Conservation (phyloP, 2,329 filamentous ascomycete species). For the Corniculantispora saksenae region DNA sequence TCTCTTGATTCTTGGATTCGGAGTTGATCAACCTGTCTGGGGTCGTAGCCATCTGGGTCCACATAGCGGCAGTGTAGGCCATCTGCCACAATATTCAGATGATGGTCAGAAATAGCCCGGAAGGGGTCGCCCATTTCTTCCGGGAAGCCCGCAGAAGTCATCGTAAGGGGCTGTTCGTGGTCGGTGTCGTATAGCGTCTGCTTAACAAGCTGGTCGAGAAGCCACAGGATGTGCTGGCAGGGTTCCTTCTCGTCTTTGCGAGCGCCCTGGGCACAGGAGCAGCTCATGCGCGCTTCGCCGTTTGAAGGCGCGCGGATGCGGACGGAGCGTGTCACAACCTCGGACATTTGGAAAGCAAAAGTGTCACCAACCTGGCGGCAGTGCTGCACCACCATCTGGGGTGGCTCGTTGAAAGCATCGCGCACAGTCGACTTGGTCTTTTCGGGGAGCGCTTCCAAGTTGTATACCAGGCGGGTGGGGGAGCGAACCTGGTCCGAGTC, state of each 20-base stretch:
- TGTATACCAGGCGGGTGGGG: conserved; percentile 43
- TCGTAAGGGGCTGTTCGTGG: conserved; percentile 39
- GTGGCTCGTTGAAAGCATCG: conserved; percentile 49
- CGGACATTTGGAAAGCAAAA: conserved; percentile 58
- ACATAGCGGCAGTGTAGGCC: conserved; percentile 51
- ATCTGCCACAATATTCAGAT: conserved; percentile 53
- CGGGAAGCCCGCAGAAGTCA: conserved; percentile 46
- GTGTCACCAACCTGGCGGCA: conserved; percentile 50
- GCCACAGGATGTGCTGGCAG: conserved; percentile 56
- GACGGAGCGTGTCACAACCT: conserved; percentile 53
- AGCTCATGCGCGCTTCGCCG: conserved; percentile 43
- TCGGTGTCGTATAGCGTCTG: conserved; percentile 45
- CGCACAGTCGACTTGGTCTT: conserved; percentile 41
- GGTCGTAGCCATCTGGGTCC: conserved; percentile 29
- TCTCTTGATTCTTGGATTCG: conserved; percentile 53
- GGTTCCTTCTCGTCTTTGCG: conserved; percentile 32
- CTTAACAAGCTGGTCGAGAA: conserved; percentile 54
- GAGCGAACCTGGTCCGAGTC: conserved; percentile 35
- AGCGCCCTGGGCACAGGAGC: conserved; percentile 43
- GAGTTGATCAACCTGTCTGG: conserved; percentile 33
- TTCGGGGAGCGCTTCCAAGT: conserved; percentile 40
- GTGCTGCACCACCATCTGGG: conserved; percentile 50
- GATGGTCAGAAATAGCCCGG: conserved; percentile 49
- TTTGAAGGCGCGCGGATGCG: conserved; percentile 47
- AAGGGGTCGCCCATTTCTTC: conserved; percentile 52